Conservation (phyloP, 306 rosid genomes). For the Casuarina cunninghamiana region DNA sequence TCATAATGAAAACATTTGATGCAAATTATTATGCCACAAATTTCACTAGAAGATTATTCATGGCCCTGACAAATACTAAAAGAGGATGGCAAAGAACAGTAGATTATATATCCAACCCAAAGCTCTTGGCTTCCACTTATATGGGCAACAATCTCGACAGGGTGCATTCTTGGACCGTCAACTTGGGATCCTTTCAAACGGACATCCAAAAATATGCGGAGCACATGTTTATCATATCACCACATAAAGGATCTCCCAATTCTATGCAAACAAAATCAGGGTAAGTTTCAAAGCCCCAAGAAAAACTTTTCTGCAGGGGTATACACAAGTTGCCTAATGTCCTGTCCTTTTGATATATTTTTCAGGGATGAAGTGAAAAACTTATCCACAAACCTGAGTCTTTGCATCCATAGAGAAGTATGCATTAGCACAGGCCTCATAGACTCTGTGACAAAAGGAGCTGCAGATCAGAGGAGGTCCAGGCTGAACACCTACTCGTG, state of each 20-base stretch:
- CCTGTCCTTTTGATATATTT: not conserved
- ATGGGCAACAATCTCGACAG: not conserved
- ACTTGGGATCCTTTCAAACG: not conserved
- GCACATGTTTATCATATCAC: not conserved
- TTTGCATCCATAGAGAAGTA: constrained; percentile 85
- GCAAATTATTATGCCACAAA: not conserved
- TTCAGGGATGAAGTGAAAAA: not conserved
- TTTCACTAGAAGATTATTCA: not conserved
- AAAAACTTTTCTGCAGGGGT: constrained; percentile 9
- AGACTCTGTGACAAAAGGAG: constrained; percentile 77
- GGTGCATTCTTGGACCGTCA: not conserved
- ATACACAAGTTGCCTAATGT: constrained; percentile 1
- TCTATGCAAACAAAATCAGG: not conserved
- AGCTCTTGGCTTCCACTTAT: not conserved
- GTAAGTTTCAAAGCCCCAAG: constrained; percentile 1
- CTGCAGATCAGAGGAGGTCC: constrained; percentile 86
- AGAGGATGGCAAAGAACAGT: not conserved
- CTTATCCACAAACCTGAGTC: constrained; percentile 60
- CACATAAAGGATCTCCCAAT: not conserved
- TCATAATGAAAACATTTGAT: constrained; percentile 8
- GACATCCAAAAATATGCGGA: not conserved
- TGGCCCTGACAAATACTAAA: not conserved
- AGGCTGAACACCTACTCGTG: constrained; percentile 63
- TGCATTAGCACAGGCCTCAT: constrained; percentile 74
- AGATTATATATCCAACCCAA: not conserved